Evolutionary conservation across 768 basidiomycete species (phyloP).

Genomic region (Chlorophyllum brunneum): DNA sequence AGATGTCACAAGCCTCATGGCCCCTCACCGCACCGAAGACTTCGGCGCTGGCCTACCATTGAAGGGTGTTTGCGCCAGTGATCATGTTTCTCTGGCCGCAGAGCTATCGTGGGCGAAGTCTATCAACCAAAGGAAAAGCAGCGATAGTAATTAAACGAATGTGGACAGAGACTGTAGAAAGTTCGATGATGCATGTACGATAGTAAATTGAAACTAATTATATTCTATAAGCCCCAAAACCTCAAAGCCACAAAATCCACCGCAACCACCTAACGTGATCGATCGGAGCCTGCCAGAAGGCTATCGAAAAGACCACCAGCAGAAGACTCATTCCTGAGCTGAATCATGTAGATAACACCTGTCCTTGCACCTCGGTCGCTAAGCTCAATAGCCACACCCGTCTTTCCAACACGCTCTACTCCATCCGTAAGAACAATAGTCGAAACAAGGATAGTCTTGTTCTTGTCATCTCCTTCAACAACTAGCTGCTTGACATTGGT

Average conservation of each 20-base stretch:
- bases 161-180: constrained; percentile 14
- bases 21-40: constrained; percentile 53
- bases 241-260: neutral
- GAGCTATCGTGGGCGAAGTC: constrained; percentile 42
- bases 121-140: constrained; percentile 9
- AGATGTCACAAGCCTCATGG: constrained; percentile 50
- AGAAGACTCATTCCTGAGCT: constrained; percentile 83
- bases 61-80: constrained; percentile 75
- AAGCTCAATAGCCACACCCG: constrained; percentile 94
- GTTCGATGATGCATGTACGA: constrained; percentile 5
- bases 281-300: constrained; percentile 83
- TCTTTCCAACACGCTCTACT: constrained; percentile 98
- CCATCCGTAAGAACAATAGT: constrained; percentile 96
- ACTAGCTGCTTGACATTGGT: constrained; percentile 95
- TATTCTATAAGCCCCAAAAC: neutral
- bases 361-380: constrained; percentile 90
- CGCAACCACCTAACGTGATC: constrained; percentile 31
- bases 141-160: constrained; percentile 9
- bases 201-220: neutral
- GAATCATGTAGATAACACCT: constrained; percentile 96
- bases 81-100: constrained; percentile 78
- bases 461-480: constrained; percentile 79
- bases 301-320: constrained; percentile 84
- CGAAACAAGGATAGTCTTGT: constrained; percentile 79
- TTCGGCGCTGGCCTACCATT: constrained; percentile 77